Percentiles rank a stretch among this genome's conserved stretches.
phyloP scores from a whole-genome alignment of 345 rosid genomes.

The Dipteronia dyeriana region DNA sequence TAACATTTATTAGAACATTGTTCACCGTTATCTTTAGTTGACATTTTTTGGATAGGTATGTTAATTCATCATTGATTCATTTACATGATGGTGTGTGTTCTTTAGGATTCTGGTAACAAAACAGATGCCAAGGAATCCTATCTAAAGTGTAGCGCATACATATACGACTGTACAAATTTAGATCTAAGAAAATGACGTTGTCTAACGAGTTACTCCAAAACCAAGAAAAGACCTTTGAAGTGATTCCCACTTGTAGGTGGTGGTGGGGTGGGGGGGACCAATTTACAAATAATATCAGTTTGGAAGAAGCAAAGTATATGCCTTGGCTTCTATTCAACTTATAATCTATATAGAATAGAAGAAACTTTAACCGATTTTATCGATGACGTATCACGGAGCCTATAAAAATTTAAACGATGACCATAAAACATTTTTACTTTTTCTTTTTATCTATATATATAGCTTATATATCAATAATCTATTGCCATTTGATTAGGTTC shows the following conservation, averaged over 20 bases:
- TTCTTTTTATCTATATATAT: too few species aligned
- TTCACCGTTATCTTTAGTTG: not conserved
- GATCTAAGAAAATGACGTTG: conserved; percentile 5
- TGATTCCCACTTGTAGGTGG: conserved; percentile 2
- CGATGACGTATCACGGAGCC: too few species aligned
- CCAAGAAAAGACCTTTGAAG: conserved; percentile 13
- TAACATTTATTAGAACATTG: too few species aligned
- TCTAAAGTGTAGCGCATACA: not conserved
- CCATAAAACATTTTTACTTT: too few species aligned
- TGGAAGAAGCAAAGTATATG: conserved; percentile 2
- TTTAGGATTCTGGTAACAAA: not conserved
- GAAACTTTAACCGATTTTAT: too few species aligned
- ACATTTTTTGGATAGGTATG: not conserved
- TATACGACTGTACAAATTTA: not conserved
- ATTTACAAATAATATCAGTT: not conserved
- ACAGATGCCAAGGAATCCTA: not conserved
- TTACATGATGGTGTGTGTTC: not conserved
- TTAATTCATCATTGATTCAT: not conserved
- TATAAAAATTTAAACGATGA: too few species aligned
- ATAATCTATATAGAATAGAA: too few species aligned
- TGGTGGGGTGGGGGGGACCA: conserved; percentile 14
- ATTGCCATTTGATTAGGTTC: too few species aligned
- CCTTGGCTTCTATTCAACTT: too few species aligned
- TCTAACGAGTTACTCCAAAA: conserved; percentile 1
- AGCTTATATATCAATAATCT: too few species aligned